Evolutionary conservation across 2,329 filamentous ascomycete genomes (phyloP).

Genomic region (Lasiodiplodia sp.): DNA sequence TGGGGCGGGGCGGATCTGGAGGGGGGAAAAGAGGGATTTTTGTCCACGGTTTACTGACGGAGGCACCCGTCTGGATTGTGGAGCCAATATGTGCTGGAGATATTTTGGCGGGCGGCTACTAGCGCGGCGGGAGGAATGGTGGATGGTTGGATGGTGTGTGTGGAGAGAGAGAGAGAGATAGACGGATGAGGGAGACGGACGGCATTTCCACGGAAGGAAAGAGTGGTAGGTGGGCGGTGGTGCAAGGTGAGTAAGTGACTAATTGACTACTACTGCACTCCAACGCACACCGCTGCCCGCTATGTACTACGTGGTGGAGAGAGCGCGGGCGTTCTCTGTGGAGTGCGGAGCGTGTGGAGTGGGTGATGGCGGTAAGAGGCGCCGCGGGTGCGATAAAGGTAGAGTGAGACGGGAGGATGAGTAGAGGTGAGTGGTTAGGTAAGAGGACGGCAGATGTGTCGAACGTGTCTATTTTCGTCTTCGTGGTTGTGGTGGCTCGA

Average conservation of each 20-base stretch:
- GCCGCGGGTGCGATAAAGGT: not conserved
- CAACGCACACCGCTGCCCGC: not conserved
- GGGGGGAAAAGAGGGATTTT: not conserved
- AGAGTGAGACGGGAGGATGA: not conserved
- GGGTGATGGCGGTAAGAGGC: not conserved
- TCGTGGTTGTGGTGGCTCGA: not conserved
- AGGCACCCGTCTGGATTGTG: too few species aligned
- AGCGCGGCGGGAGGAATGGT: not conserved
- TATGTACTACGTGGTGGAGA: not conserved
- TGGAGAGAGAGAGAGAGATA: not conserved
- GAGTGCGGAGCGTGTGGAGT: slow-evolving; percentile 1
- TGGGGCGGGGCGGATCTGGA: not conserved
- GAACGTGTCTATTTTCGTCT: not conserved
- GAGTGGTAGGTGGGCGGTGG: not conserved
- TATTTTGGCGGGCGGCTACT: not conserved
- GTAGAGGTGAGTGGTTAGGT: not conserved
- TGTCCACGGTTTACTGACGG: too few species aligned
- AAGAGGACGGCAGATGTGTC: too few species aligned
- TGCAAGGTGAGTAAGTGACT: not conserved
- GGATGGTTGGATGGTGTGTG: not conserved
- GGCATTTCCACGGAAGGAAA: not conserved
- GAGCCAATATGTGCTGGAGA: not conserved
- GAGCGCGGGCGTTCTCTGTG: not conserved
- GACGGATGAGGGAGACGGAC: not conserved
- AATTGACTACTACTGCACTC: slow-evolving; percentile 7